These are phyloP conservation scores for Clarireedia hainanense DNA, from an alignment of 2,329 filamentous ascomycete genomes.

Conservation along the genomic window DNA sequence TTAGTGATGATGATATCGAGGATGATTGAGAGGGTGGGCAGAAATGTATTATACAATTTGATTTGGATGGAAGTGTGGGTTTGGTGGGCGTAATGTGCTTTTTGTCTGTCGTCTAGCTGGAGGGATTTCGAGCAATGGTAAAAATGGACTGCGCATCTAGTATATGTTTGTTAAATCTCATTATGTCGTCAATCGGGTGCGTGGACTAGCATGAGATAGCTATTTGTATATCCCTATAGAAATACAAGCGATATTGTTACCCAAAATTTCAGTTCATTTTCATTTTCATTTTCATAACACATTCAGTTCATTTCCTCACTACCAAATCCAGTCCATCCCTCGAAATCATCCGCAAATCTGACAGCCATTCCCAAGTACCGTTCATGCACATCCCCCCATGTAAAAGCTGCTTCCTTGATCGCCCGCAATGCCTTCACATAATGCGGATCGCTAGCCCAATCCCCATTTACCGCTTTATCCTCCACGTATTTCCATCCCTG, in stretches of 20 bases:
- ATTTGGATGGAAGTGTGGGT: neutral
- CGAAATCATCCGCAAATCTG: constrained; percentile 65
- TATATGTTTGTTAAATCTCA: too few relatives aligned
- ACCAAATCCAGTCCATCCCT: constrained; percentile 48
- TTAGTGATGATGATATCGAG: constrained; percentile 82
- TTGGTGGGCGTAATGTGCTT: neutral
- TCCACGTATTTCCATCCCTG: constrained; percentile 73
- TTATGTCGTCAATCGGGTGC: neutral
- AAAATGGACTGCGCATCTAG: too few relatives aligned
- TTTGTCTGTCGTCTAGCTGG: neutral
- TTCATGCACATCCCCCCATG: constrained; percentile 63
- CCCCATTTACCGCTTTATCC: constrained; percentile 59
- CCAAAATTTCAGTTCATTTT: neutral
- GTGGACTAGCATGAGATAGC: neutral
- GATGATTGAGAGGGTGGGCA: constrained; percentile 37
- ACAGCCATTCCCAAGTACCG: constrained; percentile 62
- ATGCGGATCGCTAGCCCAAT: constrained; percentile 66
- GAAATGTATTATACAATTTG: neutral
- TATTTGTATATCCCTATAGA: neutral
- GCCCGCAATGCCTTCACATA: constrained; percentile 76
- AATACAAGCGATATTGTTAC: neutral
- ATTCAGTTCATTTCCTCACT: neutral
- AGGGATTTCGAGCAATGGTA: too few relatives aligned
- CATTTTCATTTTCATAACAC: neutral
- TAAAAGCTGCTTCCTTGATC: constrained; percentile 64